Percentiles rank a stretch among this genome's conserved stretches.
phyloP scores from a whole-genome alignment of 176 grass and related monocot genomes.

The Triticum urartu region DNA sequence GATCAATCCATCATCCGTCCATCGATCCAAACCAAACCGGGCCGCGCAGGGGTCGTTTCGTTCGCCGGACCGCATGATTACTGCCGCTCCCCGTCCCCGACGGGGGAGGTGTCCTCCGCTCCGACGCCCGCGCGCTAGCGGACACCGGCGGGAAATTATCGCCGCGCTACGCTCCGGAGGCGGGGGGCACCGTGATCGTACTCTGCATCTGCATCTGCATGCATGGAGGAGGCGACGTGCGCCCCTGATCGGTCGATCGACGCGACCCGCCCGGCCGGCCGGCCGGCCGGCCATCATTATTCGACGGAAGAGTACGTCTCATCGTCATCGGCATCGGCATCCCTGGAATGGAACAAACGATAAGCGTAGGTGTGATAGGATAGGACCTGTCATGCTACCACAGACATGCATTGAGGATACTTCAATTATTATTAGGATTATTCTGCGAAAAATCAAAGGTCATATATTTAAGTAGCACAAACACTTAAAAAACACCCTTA shows the following conservation, averaged over 20 bases:
- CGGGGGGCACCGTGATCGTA: background rate
- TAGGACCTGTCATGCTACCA: background rate
- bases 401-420: background rate
- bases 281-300: conserved; percentile 19
- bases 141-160: background rate
- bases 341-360: background rate
- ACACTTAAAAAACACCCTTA: too few relatives aligned
- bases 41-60: conserved; percentile 12
- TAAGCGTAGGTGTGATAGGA: background rate
- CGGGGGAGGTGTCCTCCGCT: background rate
- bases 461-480: too few relatives aligned
- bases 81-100: conserved; percentile 17
- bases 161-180: background rate
- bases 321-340: background rate
- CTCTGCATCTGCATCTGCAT: background rate
- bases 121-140: conserved; percentile 2
- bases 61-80: conserved; percentile 51
- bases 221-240: conserved; percentile 4
- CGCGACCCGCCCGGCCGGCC: background rate
- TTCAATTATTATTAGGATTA: background rate
- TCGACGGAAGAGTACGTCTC: background rate
- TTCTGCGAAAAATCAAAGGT: too few relatives aligned
- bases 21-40: background rate
- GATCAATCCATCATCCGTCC: background rate
- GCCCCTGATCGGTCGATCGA: conserved; percentile 13